phyloP scores from a whole-genome alignment of 2,329 filamentous ascomycete genomes.

The Microdochium trichocladiopsis region DNA sequence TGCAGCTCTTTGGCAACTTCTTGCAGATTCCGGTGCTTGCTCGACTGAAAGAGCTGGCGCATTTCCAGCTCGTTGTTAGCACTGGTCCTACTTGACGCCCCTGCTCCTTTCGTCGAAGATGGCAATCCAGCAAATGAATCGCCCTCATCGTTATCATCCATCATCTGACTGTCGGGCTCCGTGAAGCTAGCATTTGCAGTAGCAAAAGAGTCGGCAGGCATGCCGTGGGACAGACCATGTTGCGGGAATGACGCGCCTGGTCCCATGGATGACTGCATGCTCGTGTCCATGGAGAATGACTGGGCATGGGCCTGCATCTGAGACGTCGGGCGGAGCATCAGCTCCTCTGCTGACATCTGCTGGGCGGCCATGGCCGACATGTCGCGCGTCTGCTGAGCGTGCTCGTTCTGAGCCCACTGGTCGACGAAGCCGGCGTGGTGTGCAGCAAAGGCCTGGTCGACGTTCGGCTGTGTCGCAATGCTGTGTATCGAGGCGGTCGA shows the following conservation, averaged over 20 bases:
- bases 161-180: slow-evolving; percentile 51
- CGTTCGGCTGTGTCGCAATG: slow-evolving; percentile 40
- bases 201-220: slow-evolving; percentile 46
- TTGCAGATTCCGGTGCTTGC: slow-evolving; percentile 58
- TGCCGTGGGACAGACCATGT: slow-evolving; percentile 37
- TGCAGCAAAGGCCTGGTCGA: slow-evolving; percentile 41
- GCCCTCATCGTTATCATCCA: slow-evolving; percentile 53
- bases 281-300: slow-evolving; percentile 40
- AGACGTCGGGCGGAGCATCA: slow-evolving; percentile 50
- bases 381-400: slow-evolving; percentile 31
- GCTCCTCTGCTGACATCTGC: slow-evolving; percentile 49
- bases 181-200: slow-evolving; percentile 43
- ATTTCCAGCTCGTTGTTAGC: slow-evolving; percentile 78
- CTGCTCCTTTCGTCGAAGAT: slow-evolving; percentile 40
- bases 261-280: slow-evolving; percentile 39
- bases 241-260: slow-evolving; percentile 34
- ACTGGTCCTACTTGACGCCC: slow-evolving; percentile 50
- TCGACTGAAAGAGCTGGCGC: slow-evolving; percentile 65
- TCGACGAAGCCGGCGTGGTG: slow-evolving; percentile 32
- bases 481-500: slow-evolving; percentile 52
- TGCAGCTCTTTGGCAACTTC: slow-evolving; percentile 72
- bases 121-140: slow-evolving; percentile 40
- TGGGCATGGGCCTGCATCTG: slow-evolving; percentile 43
- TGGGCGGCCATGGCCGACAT: slow-evolving; percentile 25
- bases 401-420: slow-evolving; percentile 42